Evolutionary conservation across 805 yeast genomes (phyloP).

Genomic region (Zygoascus tannicola): DNA sequence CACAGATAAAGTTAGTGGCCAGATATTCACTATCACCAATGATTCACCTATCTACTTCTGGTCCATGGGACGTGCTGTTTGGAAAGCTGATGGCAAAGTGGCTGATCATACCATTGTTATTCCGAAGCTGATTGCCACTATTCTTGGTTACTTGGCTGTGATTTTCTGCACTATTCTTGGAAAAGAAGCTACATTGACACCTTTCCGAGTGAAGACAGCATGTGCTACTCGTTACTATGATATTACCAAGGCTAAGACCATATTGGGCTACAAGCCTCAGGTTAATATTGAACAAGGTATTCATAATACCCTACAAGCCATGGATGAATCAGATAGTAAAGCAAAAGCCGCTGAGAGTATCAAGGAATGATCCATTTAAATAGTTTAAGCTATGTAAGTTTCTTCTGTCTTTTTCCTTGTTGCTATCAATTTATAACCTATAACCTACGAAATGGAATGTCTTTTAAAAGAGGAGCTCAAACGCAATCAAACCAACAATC

Average conservation of each 20-base stretch:
- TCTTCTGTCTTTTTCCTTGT: too few species aligned
- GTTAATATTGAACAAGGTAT: constrained; percentile 77
- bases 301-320: constrained; percentile 71
- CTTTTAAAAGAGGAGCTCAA: too few species aligned
- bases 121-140: constrained; percentile 65
- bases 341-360: too few species aligned
- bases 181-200: constrained; percentile 89
- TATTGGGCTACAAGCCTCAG: constrained; percentile 72
- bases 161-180: constrained; percentile 59
- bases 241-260: constrained; percentile 71
- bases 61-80: constrained; percentile 92
- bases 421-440: too few species aligned
- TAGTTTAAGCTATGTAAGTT: neutral
- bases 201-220: constrained; percentile 85
- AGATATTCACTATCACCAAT: constrained; percentile 82
- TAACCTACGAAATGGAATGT: too few species aligned
- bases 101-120: constrained; percentile 62
- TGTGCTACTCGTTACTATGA: constrained; percentile 93
- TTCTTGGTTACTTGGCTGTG: constrained; percentile 73
- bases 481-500: too few species aligned
- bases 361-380: too few species aligned
- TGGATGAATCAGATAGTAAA: constrained; percentile 47
- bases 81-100: constrained; percentile 92
- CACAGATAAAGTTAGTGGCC: constrained; percentile 57
- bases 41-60: constrained; percentile 94